phyloP scores from a whole-genome alignment of 2,329 filamentous ascomycete genomes.

The Fusarium zealandicum region DNA sequence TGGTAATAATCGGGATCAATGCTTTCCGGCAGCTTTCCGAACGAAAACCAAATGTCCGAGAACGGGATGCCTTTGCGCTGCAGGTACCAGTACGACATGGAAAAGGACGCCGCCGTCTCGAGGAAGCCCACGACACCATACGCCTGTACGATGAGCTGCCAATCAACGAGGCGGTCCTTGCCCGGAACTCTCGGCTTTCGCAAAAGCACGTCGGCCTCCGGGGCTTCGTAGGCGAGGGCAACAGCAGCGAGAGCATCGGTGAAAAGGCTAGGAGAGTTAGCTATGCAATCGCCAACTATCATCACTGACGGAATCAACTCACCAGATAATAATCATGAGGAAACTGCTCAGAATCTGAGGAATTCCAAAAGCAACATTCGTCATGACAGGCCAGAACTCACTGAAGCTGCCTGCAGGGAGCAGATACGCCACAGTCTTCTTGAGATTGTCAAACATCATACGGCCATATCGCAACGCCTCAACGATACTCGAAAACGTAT shows the following conservation, averaged over 20 bases:
- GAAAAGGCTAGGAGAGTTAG: slow-evolving; percentile 62
- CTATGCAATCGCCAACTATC: rapidly evolving
- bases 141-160: slow-evolving; percentile 73
- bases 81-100: slow-evolving; percentile 73
- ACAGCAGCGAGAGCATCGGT: slow-evolving; percentile 79
- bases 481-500: slow-evolving; percentile 75
- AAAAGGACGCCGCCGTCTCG: slow-evolving; percentile 66
- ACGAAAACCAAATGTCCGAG: slow-evolving; percentile 70
- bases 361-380: slow-evolving; percentile 74
- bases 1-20: slow-evolving; percentile 63
- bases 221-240: slow-evolving; percentile 76
- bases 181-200: slow-evolving; percentile 72
- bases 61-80: slow-evolving; percentile 70
- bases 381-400: slow-evolving; percentile 79
- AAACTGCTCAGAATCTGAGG: slow-evolving; percentile 78
- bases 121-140: slow-evolving; percentile 75
- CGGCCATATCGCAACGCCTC: slow-evolving; percentile 76
- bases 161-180: slow-evolving; percentile 76
- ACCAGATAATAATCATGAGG: slow-evolving; percentile 74
- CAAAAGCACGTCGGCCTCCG: slow-evolving; percentile 76
- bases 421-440: slow-evolving; percentile 75
- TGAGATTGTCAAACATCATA: slow-evolving; percentile 80
- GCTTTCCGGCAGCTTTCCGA: slow-evolving; percentile 60
- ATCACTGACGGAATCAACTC: slow-evolving; percentile 4
- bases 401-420: slow-evolving; percentile 76